A percentile compares a stretch with the other conserved stretches of the same genome.
Conservation (phyloP, 331 rosid genomes). For the Pyrus hybrid region DNA sequence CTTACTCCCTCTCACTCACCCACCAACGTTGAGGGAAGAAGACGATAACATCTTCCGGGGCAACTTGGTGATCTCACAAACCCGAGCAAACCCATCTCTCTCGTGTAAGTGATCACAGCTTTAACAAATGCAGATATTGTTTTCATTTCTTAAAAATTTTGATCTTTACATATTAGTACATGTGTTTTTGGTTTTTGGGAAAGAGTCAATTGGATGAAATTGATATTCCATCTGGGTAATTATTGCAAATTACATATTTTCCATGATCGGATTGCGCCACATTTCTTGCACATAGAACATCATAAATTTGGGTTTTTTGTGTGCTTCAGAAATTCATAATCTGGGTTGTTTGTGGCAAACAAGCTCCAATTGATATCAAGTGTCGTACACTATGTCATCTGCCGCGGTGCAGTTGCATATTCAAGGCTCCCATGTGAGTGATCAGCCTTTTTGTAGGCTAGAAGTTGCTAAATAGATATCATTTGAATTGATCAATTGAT, state of each 20-base stretch:
- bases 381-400: conserved; percentile 17
- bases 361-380: conserved; percentile 4
- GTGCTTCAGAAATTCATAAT: not conserved
- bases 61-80: not conserved
- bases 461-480: not conserved
- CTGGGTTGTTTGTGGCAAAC: not conserved
- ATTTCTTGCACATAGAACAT: too few relatives aligned
- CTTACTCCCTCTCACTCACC: not conserved
- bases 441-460: not conserved
- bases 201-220: too few relatives aligned
- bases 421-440: conserved; percentile 32
- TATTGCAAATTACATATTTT: not conserved
- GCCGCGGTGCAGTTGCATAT: conserved; percentile 22
- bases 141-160: not conserved
- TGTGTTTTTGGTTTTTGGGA: not conserved
- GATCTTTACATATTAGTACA: not conserved
- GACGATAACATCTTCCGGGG: not conserved
- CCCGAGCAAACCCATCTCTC: not conserved
- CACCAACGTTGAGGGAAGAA: not conserved
- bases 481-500: not conserved
- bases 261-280: not conserved
- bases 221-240: not conserved
- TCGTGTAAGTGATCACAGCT: not conserved
- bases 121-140: not conserved
- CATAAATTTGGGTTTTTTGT: not conserved